These are phyloP conservation scores for Macrophomina pseudophaseolina DNA, from an alignment of 2,329 filamentous ascomycete genomes.

Conservation along the genomic window DNA sequence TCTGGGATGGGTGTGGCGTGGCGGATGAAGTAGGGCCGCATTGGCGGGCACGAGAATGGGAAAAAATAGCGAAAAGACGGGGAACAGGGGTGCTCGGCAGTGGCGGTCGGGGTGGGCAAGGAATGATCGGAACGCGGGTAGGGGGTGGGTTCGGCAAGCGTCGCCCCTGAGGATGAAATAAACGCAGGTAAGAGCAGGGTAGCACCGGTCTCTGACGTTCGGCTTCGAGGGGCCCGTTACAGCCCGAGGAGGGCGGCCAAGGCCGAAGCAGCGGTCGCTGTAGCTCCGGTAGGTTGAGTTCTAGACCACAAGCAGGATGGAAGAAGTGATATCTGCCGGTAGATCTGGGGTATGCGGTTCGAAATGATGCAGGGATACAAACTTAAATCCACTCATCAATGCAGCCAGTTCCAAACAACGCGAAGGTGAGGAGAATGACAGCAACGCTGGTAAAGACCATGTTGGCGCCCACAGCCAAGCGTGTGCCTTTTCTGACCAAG, in stretches of 20 bases:
- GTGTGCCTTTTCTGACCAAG: slow-evolving; percentile 42
- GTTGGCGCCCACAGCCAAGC: slow-evolving; percentile 45
- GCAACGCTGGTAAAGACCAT: slow-evolving; percentile 43
- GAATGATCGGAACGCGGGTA: not conserved
- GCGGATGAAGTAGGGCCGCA: not conserved
- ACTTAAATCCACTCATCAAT: slow-evolving; percentile 32
- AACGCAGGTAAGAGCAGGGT: not conserved
- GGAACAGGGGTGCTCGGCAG: slow-evolving; percentile 6
- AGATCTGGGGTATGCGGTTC: not conserved
- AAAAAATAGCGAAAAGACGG: not conserved
- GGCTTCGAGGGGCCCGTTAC: not conserved
- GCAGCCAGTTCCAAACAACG: slow-evolving; percentile 46
- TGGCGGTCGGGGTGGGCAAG: not conserved
- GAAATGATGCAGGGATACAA: not conserved
- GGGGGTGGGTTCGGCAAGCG: not conserved
- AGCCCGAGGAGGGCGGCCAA: not conserved
- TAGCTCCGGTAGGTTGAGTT: not conserved
- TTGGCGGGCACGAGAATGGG: not conserved
- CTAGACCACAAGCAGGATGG: not conserved
- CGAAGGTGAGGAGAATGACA: slow-evolving; percentile 48
- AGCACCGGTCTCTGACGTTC: not conserved
- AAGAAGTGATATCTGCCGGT: not conserved
- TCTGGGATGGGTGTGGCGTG: not conserved
- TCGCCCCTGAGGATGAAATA: not conserved
- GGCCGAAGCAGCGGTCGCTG: not conserved